Base-by-base conservation (phyloP, 2,329 filamentous ascomycete genomes). In the Tolypocladium tundrense region DNA sequence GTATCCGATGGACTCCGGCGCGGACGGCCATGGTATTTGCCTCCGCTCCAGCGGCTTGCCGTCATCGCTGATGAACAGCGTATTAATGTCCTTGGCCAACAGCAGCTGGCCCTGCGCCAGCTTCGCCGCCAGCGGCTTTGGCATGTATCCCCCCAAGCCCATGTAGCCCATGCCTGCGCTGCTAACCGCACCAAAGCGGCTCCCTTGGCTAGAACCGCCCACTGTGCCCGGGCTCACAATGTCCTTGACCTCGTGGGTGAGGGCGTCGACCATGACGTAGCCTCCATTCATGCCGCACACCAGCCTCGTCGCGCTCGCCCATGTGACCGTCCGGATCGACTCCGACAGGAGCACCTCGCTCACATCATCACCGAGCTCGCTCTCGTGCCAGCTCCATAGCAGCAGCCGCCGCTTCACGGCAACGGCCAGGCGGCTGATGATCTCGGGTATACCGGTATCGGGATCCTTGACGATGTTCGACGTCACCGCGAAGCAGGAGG, bases 11-110 rank as follows among this genome's bases (percentile, higher is more conserved):
- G 88, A 88, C 66, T 97, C 92, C 1, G 94, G 95, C 1, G 93
- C 90, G 40, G 84, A 79, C 48, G 86, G 83, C 94, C 94, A 99
- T 1, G 91, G 91, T n/a, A 99, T 86, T 69, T 97, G 92, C 57
- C 88, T 81, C 72, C 90, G 90, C 51, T 92, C 88, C 40, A 95
- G 70, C 0, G 91, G 82, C 64, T 91, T 92, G 5, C 92, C 94
- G 37, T 91, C 81, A 13, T 88, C 83, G 59, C 94, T 88, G 63
- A 96, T 88, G 70, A 99, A 99, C 56, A 97, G 77, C 1, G 92
- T 96, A 70, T 97, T 96, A 66, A 97, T 91, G 65, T 99, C 94
- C 71, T 96, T 96, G n/a, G 93, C 91, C n/a, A 99, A 79, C 59
- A 99, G 75, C 69, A 97, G 84, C 73, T 97, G 84, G 5, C 90